A percentile compares a stretch with the other conserved stretches of the same genome.
These are phyloP conservation scores for Begonia masoniana DNA, from an alignment of 306 rosid genomes.

Conservation along the genomic window DNA sequence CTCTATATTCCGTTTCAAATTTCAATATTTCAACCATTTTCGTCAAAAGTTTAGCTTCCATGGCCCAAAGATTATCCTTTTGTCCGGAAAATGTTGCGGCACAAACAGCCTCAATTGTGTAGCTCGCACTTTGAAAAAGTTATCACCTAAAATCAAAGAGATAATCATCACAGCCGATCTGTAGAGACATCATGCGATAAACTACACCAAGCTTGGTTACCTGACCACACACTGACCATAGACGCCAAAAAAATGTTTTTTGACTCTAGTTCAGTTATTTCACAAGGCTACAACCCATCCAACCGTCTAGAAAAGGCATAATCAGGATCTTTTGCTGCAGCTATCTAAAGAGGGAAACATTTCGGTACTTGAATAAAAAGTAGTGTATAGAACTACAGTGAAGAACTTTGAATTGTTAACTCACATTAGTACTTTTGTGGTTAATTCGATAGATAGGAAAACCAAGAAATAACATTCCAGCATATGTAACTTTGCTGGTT, in stretches of 20 bases:
- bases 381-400: not conserved
- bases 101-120: conserved; percentile 77
- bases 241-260: conserved; percentile 84
- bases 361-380: conserved; percentile 4
- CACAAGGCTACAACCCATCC: conserved; percentile 95
- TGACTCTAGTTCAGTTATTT: conserved; percentile 79
- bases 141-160: conserved; percentile 64
- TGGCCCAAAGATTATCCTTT: conserved; percentile 54
- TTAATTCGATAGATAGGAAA: conserved; percentile 93
- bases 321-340: conserved; percentile 96
- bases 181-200: conserved; percentile 10
- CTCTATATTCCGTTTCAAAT: conserved; percentile 92
- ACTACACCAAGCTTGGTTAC: conserved; percentile 6
- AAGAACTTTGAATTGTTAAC: conserved; percentile 17
- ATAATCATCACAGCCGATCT: conserved; percentile 7
- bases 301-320: conserved; percentile 78
- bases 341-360: conserved; percentile 30
- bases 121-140: conserved; percentile 91
- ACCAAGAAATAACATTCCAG: conserved; percentile 98
- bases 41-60: conserved; percentile 74
- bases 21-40: conserved; percentile 87
- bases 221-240: conserved; percentile 46
- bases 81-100: conserved; percentile 63
- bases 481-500: conserved; percentile 76
- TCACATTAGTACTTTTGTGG: conserved; percentile 66